Conservation (phyloP, 768 basidiomycete genomes). For the Lactifluus rugatus region DNA sequence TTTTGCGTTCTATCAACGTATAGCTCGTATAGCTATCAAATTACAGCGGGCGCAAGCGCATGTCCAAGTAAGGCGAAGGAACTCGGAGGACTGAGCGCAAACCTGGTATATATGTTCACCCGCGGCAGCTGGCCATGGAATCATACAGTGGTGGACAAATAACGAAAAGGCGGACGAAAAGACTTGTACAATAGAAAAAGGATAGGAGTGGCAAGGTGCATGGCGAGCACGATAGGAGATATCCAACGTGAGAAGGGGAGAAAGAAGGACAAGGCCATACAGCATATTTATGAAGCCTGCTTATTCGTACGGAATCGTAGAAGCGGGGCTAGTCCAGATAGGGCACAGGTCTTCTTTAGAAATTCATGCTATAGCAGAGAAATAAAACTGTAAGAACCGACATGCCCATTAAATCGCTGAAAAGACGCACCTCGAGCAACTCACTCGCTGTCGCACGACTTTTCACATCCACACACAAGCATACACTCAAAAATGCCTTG, state of each 20-base stretch:
- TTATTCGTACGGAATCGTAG: slow-evolving; percentile 66
- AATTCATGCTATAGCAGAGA: slow-evolving; percentile 73
- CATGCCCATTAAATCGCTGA: slow-evolving; percentile 2
- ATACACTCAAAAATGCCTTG: slow-evolving; percentile 96
- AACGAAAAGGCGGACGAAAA: background rate
- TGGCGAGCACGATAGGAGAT: background rate
- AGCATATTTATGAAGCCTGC: slow-evolving; percentile 29
- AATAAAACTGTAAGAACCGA: slow-evolving; percentile 10
- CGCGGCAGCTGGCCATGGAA: slow-evolving; percentile 4
- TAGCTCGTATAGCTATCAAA: background rate
- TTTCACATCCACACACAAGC: slow-evolving; percentile 91
- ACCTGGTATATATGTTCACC: slow-evolving; percentile 13
- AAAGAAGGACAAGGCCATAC: background rate
- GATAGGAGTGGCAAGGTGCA: background rate
- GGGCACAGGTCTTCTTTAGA: slow-evolving; percentile 76
- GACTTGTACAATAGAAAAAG: background rate
- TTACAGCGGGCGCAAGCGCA: background rate
- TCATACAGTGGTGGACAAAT: slow-evolving; percentile 14
- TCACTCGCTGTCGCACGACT: slow-evolving; percentile 87
- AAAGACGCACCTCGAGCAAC: slow-evolving; percentile 58
- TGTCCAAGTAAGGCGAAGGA: background rate
- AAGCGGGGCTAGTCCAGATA: slow-evolving; percentile 76
- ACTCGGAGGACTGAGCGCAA: background rate
- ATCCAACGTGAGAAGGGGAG: slow-evolving; percentile 9
- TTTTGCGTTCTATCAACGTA: background rate